Conservation (phyloP, 192 early-diverging fungal genomes). For the Glomus cerebriforme region DNA sequence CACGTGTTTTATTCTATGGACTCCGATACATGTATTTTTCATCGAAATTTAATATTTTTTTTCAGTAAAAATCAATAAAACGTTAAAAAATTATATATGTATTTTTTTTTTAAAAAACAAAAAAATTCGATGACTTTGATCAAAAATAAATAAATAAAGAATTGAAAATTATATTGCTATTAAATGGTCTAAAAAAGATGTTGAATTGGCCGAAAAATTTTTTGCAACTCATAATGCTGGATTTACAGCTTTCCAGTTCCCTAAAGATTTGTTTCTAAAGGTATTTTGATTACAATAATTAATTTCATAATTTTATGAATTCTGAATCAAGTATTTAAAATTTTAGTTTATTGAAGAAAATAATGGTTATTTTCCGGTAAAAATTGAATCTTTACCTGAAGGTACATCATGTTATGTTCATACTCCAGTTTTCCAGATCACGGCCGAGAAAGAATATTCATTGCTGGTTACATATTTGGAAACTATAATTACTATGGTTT, state of each 20-base stretch:
- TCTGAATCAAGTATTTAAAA: not conserved
- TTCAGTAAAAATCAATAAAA: too few species aligned
- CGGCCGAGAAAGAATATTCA: constrained; percentile 69
- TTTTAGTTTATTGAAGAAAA: constrained; percentile 72
- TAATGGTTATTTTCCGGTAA: constrained; percentile 84
- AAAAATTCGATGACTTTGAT: not conserved
- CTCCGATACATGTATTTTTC: constrained; percentile 85
- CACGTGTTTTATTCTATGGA: constrained; percentile 81
- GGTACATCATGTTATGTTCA: constrained; percentile 82
- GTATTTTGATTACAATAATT: constrained; percentile 32
- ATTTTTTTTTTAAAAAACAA: too few species aligned
- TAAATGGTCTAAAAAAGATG: constrained; percentile 70
- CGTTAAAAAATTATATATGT: too few species aligned
- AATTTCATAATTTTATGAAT: not conserved
- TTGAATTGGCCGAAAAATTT: constrained; percentile 66
- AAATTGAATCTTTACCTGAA: constrained; percentile 77
- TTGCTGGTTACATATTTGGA: constrained; percentile 83
- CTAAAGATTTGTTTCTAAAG: constrained; percentile 73
- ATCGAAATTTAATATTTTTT: too few species aligned
- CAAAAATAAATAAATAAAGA: constrained; percentile 20
- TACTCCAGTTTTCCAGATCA: constrained; percentile 82
- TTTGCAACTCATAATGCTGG: constrained; percentile 77
- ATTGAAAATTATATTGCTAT: constrained; percentile 73
- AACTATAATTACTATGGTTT: constrained; percentile 79
- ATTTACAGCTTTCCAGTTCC: constrained; percentile 69